Conservation (phyloP, 768 basidiomycete species). For the Mycena epipterygia region DNA sequence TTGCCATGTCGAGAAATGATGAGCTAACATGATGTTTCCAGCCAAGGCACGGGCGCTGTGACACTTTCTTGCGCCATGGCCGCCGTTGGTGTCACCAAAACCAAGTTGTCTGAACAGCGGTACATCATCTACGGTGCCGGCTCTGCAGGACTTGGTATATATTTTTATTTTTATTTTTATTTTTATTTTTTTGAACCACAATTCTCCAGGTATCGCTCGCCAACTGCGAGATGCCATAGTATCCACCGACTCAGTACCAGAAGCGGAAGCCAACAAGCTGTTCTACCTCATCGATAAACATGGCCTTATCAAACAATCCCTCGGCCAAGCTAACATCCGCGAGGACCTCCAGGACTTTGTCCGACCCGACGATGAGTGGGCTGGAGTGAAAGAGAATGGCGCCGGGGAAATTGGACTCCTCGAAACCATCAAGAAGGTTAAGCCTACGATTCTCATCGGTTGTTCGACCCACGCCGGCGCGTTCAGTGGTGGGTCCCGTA, state of each 20-base stretch:
- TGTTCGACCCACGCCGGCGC: slow-evolving; percentile 84
- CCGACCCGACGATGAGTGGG: slow-evolving; percentile 71
- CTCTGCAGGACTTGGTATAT: slow-evolving; percentile 80
- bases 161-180: background rate
- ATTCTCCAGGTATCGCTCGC: slow-evolving; percentile 60
- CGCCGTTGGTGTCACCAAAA: slow-evolving; percentile 75
- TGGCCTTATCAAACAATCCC: slow-evolving; percentile 70
- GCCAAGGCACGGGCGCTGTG: slow-evolving; percentile 84
- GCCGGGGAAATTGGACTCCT: slow-evolving; percentile 65
- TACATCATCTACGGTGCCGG: slow-evolving; percentile 87
- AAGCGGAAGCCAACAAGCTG: slow-evolving; percentile 69
- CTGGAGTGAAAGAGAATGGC: slow-evolving; percentile 49
- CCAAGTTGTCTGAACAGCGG: slow-evolving; percentile 78
- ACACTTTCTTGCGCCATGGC: slow-evolving; percentile 79
- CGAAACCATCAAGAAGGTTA: slow-evolving; percentile 78
- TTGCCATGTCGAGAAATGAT: background rate
- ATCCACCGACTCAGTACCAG: slow-evolving; percentile 62
- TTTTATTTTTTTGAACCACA: background rate
- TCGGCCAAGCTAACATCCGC: slow-evolving; percentile 57
- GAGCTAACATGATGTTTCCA: slow-evolving; percentile 39
- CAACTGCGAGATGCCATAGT: slow-evolving; percentile 86
- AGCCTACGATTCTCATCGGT: slow-evolving; percentile 89
- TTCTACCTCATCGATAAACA: slow-evolving; percentile 84
- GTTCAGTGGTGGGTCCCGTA: too few species aligned
- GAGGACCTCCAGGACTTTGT: slow-evolving; percentile 67